Evolutionary conservation across 257 asterid genomes (phyloP), one percentile per base, ranked within the genome.

Genomic region (Penstemon eatonii): DNA sequence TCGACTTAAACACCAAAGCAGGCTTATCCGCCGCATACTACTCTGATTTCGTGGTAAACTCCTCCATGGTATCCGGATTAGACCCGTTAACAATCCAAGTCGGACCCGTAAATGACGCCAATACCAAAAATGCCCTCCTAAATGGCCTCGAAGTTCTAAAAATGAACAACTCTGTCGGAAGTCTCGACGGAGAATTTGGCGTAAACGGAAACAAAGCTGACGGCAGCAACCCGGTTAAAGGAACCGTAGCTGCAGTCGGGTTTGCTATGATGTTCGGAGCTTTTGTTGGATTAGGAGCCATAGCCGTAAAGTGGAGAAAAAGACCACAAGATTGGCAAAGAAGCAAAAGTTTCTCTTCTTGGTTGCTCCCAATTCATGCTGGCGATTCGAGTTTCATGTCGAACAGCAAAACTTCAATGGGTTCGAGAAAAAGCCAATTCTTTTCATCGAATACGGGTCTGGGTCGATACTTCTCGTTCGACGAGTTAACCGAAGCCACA

Each of bases 211-310:
- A 73, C 6, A 46, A 68, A 4, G 75, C 73, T 19, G 65, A 6
- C 39, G 80, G 77, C 0, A 45, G 59, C 4, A 57, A 9, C 59
- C 44, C 73, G 44, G 65, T 25, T 66, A 88, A 81, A 41, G 86
- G 86, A 3, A 78, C 96, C 0, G 95, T 91, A 1, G 96, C 96
- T 3, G 87, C 95, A 0, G 95, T 91, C 18, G 97, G 97, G 37
- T 91, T 91, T 56, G 96, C 97, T 1, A 90, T 93, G 97, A 93
- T 90, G 99, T 88, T 93, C 36, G 96, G 96, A 11, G 91, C 97
- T 0, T 90, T 93, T 68, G 76, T 86, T 3, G 97, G 99, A 0
- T 69, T 93, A 15, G 99, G 99, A 4, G 96, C 95, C 3, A 90
- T 87, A 87, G 99, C 95, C 6, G 83, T 89, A 10, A 94, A 94